Base-by-base conservation (phyloP, 1,139 yeast species). In the Lodderomyces orthopsilosis region DNA sequence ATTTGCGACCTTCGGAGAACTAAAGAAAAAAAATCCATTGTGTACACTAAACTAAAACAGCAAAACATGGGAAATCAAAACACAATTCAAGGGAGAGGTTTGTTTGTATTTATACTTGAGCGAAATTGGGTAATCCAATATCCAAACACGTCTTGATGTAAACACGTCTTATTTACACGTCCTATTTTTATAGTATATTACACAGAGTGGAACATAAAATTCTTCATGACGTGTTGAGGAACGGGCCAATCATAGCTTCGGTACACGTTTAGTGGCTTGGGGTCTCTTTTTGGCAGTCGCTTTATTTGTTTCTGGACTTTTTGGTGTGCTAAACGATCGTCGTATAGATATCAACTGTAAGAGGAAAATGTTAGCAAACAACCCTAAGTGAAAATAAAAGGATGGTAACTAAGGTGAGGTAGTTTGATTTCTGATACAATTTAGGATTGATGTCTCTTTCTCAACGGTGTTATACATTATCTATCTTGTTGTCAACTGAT, bases 151-250 rank as follows among this genome's bases (percentile, higher is more conserved):
- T 35, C 37, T 35, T 13, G 12, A 34, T 19, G 17, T 35, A 22
- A 22, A 21, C 37, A 35, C 37, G 37, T 35, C 37, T 35, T 22
- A 14, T 35, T 35, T 35, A 21, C 26, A 35, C 34, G 34, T 30
- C 19, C 15, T 30, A 17, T 34, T 34, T 13, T 8, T 14, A 14
- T 8, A 14, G 7, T 30, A 8, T 14, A 30, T 13, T 24, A 24
- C 27, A 24, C 27, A 24, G 27, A 24, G 9, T 24, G n/a, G n/a
- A 24, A 24, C 27, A 12, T 24, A 12, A 24, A 24, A n/a, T n/a
- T 9, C 9, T 24, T 12, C 27, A 24, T 24, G 27, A 24, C 27
- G 27, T 24, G 27, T 24, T 24, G 5, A 24, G 27, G 27, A 24
- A 24, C 27, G n/a, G n/a, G n/a, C 27, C 27, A 24, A 24, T 24